Evolutionary conservation across 2,329 filamentous ascomycete species (phyloP).

Genomic region (Anthostomella pinea): DNA sequence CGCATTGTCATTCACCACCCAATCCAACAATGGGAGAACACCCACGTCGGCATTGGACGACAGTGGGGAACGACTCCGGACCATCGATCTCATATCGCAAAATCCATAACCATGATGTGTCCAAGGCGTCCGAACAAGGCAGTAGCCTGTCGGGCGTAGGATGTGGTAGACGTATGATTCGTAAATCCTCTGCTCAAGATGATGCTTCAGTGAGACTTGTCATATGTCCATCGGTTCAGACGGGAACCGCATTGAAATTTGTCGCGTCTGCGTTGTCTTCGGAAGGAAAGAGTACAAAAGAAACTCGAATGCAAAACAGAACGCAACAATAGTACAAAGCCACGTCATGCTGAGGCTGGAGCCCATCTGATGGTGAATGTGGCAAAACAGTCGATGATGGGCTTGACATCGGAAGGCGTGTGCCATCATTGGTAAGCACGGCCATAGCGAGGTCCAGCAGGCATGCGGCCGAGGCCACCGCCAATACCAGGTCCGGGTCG

Average conservation of each 20-base stretch:
- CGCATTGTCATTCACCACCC: constrained; percentile 19
- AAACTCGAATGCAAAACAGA: constrained; percentile 14
- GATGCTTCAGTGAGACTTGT: constrained; percentile 45
- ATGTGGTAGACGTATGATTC: constrained; percentile 55
- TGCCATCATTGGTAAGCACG: constrained; percentile 52
- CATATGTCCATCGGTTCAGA: constrained; percentile 42
- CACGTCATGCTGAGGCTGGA: constrained; percentile 5
- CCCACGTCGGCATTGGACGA: constrained; percentile 16
- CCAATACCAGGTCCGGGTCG: constrained; percentile 83
- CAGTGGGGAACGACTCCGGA: constrained; percentile 19
- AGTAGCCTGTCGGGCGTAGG: constrained; percentile 51
- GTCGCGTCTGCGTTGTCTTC: constrained; percentile 20
- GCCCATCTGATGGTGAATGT: constrained; percentile 1
- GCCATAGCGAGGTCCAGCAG: constrained; percentile 57
- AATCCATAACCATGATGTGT: constrained; percentile 61
- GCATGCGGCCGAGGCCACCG: constrained; percentile 59
- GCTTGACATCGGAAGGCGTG: constrained; percentile 7
- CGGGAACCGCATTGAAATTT: constrained; percentile 32
- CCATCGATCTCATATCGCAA: constrained; percentile 46
- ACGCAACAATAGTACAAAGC: constrained; percentile 6
- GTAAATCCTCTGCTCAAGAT: constrained; percentile 52
- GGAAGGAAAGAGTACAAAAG: constrained; percentile 26
- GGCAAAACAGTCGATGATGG: constrained; percentile 7
- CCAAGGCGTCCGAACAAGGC: constrained; percentile 53
- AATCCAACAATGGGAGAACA: constrained; percentile 15